A percentile compares a stretch with the other conserved stretches of the same genome.
Conservation (phyloP, 2,329 filamentous ascomycete species). For the Biscogniauxia marginata region DNA sequence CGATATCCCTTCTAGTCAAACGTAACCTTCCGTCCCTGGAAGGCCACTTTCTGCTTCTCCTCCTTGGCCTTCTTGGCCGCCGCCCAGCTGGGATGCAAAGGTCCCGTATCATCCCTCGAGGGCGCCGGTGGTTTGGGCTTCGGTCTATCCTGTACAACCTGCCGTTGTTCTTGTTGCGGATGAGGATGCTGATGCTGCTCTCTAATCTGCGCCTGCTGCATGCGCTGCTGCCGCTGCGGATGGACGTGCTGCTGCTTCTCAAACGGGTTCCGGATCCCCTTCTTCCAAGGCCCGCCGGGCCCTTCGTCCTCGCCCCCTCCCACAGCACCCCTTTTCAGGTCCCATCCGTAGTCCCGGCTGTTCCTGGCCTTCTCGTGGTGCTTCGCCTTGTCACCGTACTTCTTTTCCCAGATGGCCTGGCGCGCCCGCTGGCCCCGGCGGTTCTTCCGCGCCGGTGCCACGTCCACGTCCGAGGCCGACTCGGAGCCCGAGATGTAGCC, state of each 20-base stretch:
- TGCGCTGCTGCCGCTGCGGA: conserved; percentile 31
- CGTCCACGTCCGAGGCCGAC: conserved; percentile 65
- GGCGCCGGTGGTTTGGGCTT: conserved; percentile 35
- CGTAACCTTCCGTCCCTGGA: conserved; percentile 57
- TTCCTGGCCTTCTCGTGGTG: conserved; percentile 47
- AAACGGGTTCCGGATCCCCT: conserved; percentile 39
- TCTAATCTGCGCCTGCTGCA: conserved; percentile 26
- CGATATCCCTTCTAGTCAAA: conserved; percentile 47
- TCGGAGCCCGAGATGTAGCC: conserved; percentile 79
- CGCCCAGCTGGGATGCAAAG: conserved; percentile 65
- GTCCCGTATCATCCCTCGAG: conserved; percentile 48
- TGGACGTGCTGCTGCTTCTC: conserved; percentile 32
- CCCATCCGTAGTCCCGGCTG: conserved; percentile 54
- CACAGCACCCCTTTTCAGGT: conserved; percentile 55
- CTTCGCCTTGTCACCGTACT: conserved; percentile 69
- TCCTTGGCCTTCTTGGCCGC: conserved; percentile 63
- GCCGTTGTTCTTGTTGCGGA: too few relatives aligned
- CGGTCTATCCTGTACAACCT: too few relatives aligned
- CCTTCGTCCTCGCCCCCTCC: conserved; percentile 45
- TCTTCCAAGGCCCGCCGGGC: conserved; percentile 48
- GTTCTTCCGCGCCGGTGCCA: conserved; percentile 65
- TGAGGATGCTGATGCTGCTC: conserved; percentile 1
- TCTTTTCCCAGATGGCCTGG: conserved; percentile 77
- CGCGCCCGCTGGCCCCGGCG: conserved; percentile 74
- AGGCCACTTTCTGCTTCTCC: conserved; percentile 49